Conservation (phyloP, 208 protist species). For the Phytomonas serpens region DNA sequence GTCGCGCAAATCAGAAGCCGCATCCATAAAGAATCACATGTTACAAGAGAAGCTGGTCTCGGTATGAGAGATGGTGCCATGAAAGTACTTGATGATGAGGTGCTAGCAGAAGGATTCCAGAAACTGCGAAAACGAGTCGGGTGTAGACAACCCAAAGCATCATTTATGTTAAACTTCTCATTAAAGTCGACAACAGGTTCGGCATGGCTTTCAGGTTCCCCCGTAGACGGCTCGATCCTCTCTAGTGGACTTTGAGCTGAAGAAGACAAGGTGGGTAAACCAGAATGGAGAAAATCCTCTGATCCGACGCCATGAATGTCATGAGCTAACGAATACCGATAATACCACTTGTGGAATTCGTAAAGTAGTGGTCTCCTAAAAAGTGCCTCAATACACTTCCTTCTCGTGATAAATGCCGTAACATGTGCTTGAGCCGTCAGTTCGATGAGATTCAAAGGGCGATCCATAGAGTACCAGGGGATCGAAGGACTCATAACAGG, state of each 20-base stretch:
- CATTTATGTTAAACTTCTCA: neutral
- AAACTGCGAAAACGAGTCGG: neutral
- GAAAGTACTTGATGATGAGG: neutral
- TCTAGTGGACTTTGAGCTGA: neutral
- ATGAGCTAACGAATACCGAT: neutral
- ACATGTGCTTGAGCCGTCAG: neutral
- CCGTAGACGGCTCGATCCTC: neutral
- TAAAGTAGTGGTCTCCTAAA: neutral
- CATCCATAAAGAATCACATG: conserved; percentile 37
- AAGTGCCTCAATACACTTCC: conserved; percentile 1
- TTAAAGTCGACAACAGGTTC: neutral
- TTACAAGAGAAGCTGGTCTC: conserved; percentile 36
- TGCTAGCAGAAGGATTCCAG: neutral
- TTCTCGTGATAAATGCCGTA: neutral
- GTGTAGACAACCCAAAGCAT: neutral
- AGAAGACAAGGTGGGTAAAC: neutral
- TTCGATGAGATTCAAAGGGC: neutral
- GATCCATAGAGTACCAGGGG: neutral
- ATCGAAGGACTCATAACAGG: neutral
- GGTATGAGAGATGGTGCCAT: conserved; percentile 25
- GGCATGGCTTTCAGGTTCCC: neutral
- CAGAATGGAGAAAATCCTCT: neutral
- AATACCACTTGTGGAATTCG: neutral
- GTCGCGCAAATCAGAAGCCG: conserved; percentile 51
- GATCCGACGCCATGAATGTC: neutral